phyloP scores from a whole-genome alignment of 495 filamentous ascomycete species.

The Neurospora hispaniola region DNA sequence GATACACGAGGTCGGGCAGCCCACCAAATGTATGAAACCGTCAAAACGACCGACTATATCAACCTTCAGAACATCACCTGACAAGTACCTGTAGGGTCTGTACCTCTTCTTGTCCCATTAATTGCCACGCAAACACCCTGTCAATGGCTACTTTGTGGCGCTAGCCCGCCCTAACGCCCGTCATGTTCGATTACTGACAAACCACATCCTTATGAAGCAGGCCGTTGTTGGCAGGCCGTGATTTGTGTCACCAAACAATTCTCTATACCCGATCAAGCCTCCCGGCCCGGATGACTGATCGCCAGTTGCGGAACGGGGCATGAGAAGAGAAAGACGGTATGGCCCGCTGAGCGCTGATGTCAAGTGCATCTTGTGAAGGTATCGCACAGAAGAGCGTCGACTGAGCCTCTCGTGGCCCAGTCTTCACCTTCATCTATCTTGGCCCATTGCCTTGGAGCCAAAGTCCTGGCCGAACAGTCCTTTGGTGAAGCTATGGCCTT shows the following conservation, averaged over 20 bases:
- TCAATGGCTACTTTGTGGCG: background rate
- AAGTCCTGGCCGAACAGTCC: background rate
- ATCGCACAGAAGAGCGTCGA: slow-evolving; percentile 6
- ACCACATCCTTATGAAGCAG: slow-evolving; percentile 17
- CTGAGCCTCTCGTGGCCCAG: slow-evolving; percentile 8
- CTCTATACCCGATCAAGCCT: slow-evolving; percentile 9
- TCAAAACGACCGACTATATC: background rate
- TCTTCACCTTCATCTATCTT: slow-evolving; percentile 1
- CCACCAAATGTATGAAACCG: background rate
- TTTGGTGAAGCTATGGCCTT: background rate
- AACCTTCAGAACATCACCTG: slow-evolving; percentile 8
- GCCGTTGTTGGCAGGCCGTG: slow-evolving; percentile 12
- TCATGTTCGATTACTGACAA: slow-evolving; percentile 13
- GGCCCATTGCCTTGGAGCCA: background rate
- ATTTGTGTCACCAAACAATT: background rate
- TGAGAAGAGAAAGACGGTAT: slow-evolving; percentile 1
- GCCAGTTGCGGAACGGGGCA: slow-evolving; percentile 7
- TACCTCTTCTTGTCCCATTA: slow-evolving; percentile 1
- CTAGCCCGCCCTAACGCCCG: slow-evolving; percentile 15
- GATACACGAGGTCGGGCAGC: background rate
- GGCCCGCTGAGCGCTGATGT: background rate
- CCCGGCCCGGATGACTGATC: slow-evolving; percentile 8
- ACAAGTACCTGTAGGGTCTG: slow-evolving; percentile 1
- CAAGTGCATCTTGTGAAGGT: background rate
- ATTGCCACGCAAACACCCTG: slow-evolving; percentile 7